Evolutionary conservation across 805 yeast species (phyloP).

Genomic region (Priceomyces carsonii): DNA sequence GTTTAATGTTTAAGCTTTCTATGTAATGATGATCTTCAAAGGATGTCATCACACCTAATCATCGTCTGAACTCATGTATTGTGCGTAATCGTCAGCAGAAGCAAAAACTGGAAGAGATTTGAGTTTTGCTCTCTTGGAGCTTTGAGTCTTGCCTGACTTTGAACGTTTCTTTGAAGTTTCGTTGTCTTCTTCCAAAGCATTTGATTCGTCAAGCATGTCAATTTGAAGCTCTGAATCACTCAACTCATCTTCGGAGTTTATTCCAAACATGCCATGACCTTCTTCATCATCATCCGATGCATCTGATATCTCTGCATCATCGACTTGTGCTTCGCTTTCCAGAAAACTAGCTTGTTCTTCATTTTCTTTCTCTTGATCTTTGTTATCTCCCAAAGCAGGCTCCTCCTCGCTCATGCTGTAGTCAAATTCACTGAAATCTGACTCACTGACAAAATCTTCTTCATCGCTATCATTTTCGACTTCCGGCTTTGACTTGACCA

Average conservation of each 20-base stretch:
- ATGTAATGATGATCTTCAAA: not conserved
- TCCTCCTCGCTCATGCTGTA: conserved; percentile 32
- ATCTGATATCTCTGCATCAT: conserved; percentile 13
- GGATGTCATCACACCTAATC: conserved; percentile 33
- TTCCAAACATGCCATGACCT: conserved; percentile 20
- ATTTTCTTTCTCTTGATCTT: conserved; percentile 19
- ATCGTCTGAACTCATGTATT: conserved; percentile 67
- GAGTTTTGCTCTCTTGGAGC: conserved; percentile 55
- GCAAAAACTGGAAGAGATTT: conserved; percentile 83
- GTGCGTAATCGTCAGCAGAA: conserved; percentile 81
- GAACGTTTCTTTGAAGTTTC: conserved; percentile 18
- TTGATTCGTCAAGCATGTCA: conserved; percentile 19
- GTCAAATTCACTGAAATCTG: conserved; percentile 49
- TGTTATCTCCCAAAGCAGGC: conserved; percentile 19
- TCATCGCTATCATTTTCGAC: conserved; percentile 50
- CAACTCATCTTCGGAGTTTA: conserved; percentile 14
- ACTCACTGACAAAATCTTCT: conserved; percentile 28
- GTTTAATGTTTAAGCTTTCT: not conserved
- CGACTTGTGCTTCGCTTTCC: conserved; percentile 26
- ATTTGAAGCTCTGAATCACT: conserved; percentile 18
- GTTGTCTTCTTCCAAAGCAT: conserved; percentile 21
- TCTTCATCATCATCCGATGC: conserved; percentile 20
- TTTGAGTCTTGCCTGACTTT: conserved; percentile 23
- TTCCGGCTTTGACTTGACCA: conserved; percentile 73
- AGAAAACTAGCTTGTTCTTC: conserved; percentile 20